These are phyloP conservation scores for Zoysia pacifica DNA, from an alignment of 176 grass and related monocot genomes.

Conservation along the genomic window DNA sequence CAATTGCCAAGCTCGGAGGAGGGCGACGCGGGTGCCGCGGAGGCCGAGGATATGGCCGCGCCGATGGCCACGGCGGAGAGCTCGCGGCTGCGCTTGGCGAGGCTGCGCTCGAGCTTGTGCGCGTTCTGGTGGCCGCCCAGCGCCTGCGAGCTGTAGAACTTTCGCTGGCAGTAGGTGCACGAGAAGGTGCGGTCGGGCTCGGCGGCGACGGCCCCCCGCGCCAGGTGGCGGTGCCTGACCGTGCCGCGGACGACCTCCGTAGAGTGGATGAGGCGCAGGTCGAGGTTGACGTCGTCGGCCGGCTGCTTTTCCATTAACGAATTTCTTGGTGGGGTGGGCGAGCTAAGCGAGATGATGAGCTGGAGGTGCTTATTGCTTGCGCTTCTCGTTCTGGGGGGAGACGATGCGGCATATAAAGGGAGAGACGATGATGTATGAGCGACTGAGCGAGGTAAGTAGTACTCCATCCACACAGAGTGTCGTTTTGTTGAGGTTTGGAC, in stretches of 20 bases:
- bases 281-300: slow-evolving; percentile 50
- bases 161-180: slow-evolving; percentile 88
- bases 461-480: too few relatives aligned
- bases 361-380: neutral
- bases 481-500: too few relatives aligned
- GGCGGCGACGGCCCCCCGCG: neutral
- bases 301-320: slow-evolving; percentile 37
- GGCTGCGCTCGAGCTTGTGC: slow-evolving; percentile 84
- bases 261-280: slow-evolving; percentile 52
- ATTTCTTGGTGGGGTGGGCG: neutral
- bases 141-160: slow-evolving; percentile 95
- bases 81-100: slow-evolving; percentile 65
- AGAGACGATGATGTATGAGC: neutral
- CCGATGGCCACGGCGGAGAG: slow-evolving; percentile 24
- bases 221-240: neutral
- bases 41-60: neutral
- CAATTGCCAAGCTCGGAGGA: slow-evolving; percentile 30
- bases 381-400: neutral
- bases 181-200: slow-evolving; percentile 59
- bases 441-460: neutral
- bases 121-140: slow-evolving; percentile 98
- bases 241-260: neutral
- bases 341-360: neutral
- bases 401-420: slow-evolving; percentile 21
- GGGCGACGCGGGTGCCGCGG: neutral